These are phyloP conservation scores for Hansenula lynferdii DNA, from an alignment of 1,139 yeast species.

Conservation along the genomic window DNA sequence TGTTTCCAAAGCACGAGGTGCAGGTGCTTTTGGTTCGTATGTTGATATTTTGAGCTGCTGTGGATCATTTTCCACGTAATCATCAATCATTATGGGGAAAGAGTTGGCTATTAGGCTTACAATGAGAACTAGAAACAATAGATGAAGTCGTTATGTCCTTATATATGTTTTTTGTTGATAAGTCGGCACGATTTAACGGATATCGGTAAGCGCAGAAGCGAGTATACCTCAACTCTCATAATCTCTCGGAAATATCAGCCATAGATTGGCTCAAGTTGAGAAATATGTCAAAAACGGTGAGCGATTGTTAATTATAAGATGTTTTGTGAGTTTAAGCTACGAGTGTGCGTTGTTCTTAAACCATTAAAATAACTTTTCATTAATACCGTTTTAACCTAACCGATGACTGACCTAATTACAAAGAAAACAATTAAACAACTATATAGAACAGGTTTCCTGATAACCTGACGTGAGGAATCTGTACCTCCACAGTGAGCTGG, in stretches of 20 bases:
- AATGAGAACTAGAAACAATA: too few species aligned
- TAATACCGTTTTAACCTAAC: too few species aligned
- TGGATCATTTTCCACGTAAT: conserved; percentile 1
- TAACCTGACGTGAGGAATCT: too few species aligned
- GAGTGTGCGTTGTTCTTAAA: too few species aligned
- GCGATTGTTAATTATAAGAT: neutral
- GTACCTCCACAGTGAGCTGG: too few species aligned
- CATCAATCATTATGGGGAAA: conserved; percentile 4
- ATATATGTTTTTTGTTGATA: neutral
- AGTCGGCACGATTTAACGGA: neutral
- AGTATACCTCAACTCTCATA: neutral
- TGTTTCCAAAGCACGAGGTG: conserved; percentile 12
- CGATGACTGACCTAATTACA: too few species aligned
- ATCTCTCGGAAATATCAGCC: neutral
- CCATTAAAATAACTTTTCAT: too few species aligned
- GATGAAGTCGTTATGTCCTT: too few species aligned
- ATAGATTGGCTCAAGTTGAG: neutral
- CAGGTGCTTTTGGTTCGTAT: conserved; percentile 9
- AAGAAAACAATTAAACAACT: too few species aligned
- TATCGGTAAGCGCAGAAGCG: neutral
- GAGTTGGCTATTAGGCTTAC: too few species aligned
- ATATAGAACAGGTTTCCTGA: too few species aligned
- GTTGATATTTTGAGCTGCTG: conserved; percentile 1
- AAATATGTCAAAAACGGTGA: neutral
- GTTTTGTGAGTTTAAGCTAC: too few species aligned